A percentile compares a stretch with the other conserved stretches of the same genome.
Conservation (phyloP, 208 protist species). For the Lotmaria passim region DNA sequence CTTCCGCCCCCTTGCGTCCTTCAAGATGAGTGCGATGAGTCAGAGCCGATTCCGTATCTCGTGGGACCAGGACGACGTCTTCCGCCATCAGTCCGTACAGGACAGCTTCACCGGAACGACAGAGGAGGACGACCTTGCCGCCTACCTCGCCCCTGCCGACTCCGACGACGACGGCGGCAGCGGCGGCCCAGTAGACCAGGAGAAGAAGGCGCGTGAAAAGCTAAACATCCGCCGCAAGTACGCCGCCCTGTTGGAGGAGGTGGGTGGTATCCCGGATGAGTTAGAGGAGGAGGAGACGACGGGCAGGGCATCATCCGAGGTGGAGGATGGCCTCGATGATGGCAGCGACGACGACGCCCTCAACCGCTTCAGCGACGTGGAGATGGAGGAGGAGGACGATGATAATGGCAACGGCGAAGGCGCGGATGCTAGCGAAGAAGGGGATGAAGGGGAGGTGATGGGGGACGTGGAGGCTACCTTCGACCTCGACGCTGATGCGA, state of each 20-base stretch:
- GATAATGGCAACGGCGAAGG: conserved; percentile 25
- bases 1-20: conserved; percentile 82
- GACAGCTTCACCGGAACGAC: conserved; percentile 89
- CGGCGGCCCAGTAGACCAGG: conserved; percentile 23
- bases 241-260: conserved; percentile 79
- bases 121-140: conserved; percentile 86
- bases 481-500: conserved; percentile 81
- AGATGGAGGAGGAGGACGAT: conserved; percentile 44
- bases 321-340: conserved; percentile 36
- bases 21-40: conserved; percentile 85
- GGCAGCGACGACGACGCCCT: conserved; percentile 77
- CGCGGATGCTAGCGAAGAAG: conserved; percentile 22
- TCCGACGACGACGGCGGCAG: conserved; percentile 72
- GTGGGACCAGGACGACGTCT: conserved; percentile 92
- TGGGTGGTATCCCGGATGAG: conserved; percentile 75
- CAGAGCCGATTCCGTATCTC: conserved; percentile 92
- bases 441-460: conserved; percentile 34
- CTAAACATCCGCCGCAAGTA: conserved; percentile 79
- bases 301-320: background rate
- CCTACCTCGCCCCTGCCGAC: conserved; percentile 88
- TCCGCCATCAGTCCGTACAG: conserved; percentile 82
- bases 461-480: conserved; percentile 83
- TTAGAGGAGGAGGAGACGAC: conserved; percentile 9
- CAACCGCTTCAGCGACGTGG: conserved; percentile 85
- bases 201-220: conserved; percentile 51